Evolutionary conservation across 176 grass and related monocot species (phyloP), one percentile per base, ranked within the genome.

Genomic region (Secale cereale): DNA sequence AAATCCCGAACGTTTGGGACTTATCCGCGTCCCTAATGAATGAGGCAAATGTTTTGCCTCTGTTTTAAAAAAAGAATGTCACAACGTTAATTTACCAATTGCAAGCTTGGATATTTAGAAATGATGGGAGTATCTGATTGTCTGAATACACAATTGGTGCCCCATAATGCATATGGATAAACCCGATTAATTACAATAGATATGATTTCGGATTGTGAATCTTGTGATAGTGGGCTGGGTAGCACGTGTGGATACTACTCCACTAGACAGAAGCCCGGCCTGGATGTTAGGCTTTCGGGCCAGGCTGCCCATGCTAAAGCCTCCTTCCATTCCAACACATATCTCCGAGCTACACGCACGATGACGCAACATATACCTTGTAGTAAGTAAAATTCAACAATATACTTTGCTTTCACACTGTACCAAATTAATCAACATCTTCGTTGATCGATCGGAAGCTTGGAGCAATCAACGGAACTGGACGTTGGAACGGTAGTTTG

Each of bases 401-500:
- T 59, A 17, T 59, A 32, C 13, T 45, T 83, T 7, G 35, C 25
- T 31, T 41, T 45, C 36, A 64, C 36, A 43, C 59, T 2, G 15
- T 22, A 59, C 32, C n/a, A 16, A 20, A 40, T 22, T 1, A 39
- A 81, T 36, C 29, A 46, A 20, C 15, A 0, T 30, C 3, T 33
- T 66, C 29, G 27, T 33, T 0, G 64, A 33, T 36, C 26, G 9
- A 83, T 14, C 27, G 52, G 50, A 75, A 56, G 56, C 6, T 19
- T 17, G 27, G 19, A 48, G 41, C 41, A 2, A 29, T 85, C 71
- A 94, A 8, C 81, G 85, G 85, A 91, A 97, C 86, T 94, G 91
- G 63, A 97, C 36, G 74, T 54, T 74, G 33, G 94, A 97, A 54
- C 86, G 76, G 80, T 97, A 97, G 39, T 87, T 32, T 19, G 92